phyloP scores from a whole-genome alignment of 345 rosid species.

The Euphorbia pulcherrima region DNA sequence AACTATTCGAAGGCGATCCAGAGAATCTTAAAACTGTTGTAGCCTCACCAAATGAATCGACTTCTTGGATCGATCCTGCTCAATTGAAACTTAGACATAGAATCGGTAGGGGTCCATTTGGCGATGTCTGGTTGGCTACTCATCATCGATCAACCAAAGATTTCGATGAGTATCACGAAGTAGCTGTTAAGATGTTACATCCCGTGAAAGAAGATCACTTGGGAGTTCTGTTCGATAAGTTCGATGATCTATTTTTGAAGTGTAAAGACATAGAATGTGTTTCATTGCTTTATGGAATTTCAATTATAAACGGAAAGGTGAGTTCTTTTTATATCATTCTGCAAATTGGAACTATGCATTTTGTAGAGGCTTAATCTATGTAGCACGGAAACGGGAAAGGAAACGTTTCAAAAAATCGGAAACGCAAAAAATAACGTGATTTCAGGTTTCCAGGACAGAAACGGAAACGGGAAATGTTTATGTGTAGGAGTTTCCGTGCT shows the following conservation, averaged over 20 bases:
- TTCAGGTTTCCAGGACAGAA: too few species aligned
- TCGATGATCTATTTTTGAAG: conserved; percentile 53
- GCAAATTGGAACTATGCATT: background rate
- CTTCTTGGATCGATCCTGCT: conserved; percentile 68
- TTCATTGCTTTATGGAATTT: conserved; percentile 65
- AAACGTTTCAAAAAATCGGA: too few species aligned
- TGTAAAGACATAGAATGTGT: conserved; percentile 49
- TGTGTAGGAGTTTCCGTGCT: too few species aligned
- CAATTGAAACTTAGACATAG: conserved; percentile 73
- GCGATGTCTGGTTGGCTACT: conserved; percentile 95
- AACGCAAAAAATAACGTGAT: too few species aligned
- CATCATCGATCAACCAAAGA: conserved; percentile 58
- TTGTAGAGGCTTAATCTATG: too few species aligned
- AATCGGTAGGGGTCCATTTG: conserved; percentile 90
- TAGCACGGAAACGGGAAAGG: too few species aligned
- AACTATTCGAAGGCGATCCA: conserved; percentile 60
- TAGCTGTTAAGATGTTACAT: conserved; percentile 76
- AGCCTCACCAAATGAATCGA: conserved; percentile 42
- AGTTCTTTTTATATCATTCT: conserved; percentile 13
- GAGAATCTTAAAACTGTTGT: conserved; percentile 50
- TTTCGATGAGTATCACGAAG: conserved; percentile 69
- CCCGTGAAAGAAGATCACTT: conserved; percentile 57
- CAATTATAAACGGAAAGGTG: conserved; percentile 71
- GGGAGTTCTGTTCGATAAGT: conserved; percentile 50
- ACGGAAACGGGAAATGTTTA: too few species aligned